phyloP scores from a whole-genome alignment of 2,329 filamentous ascomycete species.

The Aureobasidium uvarum region DNA sequence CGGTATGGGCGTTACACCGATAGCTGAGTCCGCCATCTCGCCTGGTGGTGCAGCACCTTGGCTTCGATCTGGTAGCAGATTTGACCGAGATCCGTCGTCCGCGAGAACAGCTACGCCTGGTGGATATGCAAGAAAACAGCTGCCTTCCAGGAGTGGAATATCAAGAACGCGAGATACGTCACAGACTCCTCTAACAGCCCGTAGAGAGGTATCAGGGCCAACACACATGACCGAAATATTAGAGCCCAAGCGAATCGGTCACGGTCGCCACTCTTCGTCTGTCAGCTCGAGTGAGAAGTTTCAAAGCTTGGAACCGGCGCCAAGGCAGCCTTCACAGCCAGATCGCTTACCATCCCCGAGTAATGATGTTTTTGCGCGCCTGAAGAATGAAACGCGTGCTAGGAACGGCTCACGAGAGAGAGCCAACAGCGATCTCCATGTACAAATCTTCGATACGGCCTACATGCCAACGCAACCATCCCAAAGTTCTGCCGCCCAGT shows the following conservation, averaged over 20 bases:
- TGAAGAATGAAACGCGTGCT: conserved; percentile 60
- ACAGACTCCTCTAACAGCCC: conserved; percentile 60
- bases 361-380: conserved; percentile 60
- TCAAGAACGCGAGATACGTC: conserved; percentile 55
- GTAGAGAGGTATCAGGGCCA: conserved; percentile 50
- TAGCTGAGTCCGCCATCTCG: conserved; percentile 65
- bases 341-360: conserved; percentile 66
- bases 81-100: conserved; percentile 48
- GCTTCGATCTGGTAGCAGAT: conserved; percentile 38
- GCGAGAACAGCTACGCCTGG: conserved; percentile 62
- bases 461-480: conserved; percentile 36
- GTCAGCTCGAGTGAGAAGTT: conserved; percentile 25
- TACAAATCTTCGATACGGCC: conserved; percentile 47
- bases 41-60: conserved; percentile 57
- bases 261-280: conserved; percentile 32
- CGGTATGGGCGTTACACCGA: conserved; percentile 76
- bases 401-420: conserved; percentile 73
- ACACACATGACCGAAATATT: background rate
- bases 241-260: conserved; percentile 21
- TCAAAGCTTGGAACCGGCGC: background rate
- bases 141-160: conserved; percentile 60
- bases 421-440: conserved; percentile 68
- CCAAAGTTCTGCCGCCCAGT: conserved; percentile 20
- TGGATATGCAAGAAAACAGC: conserved; percentile 61
- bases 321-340: conserved; percentile 32